Base-by-base conservation (phyloP, 495 filamentous ascomycete genomes). In the Hyphodiscus hymeniophilus region DNA sequence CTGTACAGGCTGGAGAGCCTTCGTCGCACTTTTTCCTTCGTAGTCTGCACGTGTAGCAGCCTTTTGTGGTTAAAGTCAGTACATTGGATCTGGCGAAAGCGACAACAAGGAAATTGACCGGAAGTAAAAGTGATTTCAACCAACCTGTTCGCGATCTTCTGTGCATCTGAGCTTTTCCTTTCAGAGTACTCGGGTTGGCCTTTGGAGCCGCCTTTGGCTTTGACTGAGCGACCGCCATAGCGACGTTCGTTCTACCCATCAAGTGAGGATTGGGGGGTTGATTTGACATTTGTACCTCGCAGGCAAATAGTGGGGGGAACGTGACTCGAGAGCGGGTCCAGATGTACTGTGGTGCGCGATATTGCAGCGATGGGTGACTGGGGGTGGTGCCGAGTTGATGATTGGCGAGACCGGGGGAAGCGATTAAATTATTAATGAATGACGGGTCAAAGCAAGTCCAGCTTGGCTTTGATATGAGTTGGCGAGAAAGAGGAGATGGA, bases 1-100 rank as follows among this genome's bases (percentile, higher is more conserved):
- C 88, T 42, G 77, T 78, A 71, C 92, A 98, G 52, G 79, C 71
- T 31, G 87, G 85, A 57, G 85, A 85, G 45, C 81, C 84, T 67
- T 98, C 92, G 62, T 98, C 91, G 69, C 92, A 97, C 79, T 98
- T 98, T 77, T 98, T 96, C 58, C 92, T 68, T 61, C 92, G 81
- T 52, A 98, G 67, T 59, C 92, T 84, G 72, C 92, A 98, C 45
- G 91, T 97, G 66, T 91, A 98, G 77, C 92, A 98, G 41, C 92
- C 92, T 97, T n/a, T 64, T 24, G 49, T 41, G 52, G 42, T 22
- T 36, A 46, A 18, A 56, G 61, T 65, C 60, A 64, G 60, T 59
- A 56, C 48, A 45, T 32, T 6, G n/a, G 20, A 26, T 18, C 49
- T 39, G 46, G 20, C 28, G 22, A 57, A 32, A 45, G 31, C 24